A percentile compares a stretch with the other conserved stretches of the same genome.
These are phyloP conservation scores for Lotmaria passim DNA, from an alignment of 208 protist genomes.

Conservation along the genomic window DNA sequence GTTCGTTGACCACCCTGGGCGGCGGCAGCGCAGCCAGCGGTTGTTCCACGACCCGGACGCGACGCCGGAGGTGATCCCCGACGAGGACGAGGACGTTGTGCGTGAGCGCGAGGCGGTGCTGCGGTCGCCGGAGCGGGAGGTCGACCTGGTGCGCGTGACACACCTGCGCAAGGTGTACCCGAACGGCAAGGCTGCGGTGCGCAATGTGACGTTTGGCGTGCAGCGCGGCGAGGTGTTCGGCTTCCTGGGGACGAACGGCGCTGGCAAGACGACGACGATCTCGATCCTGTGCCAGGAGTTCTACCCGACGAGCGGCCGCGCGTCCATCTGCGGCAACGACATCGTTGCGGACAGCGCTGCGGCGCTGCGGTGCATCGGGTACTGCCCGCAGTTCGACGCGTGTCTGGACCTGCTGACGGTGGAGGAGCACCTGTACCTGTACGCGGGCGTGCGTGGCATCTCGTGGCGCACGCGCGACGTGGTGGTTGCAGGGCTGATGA, in stretches of 20 bases:
- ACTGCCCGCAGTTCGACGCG: conserved; percentile 97
- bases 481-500: too few relatives aligned
- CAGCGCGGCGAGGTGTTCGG: conserved; percentile 79
- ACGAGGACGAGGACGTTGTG: conserved; percentile 50
- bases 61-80: conserved; percentile 30
- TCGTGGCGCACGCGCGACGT: too few relatives aligned
- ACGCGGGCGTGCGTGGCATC: conserved; percentile 42
- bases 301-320: conserved; percentile 63
- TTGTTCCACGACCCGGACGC: conserved; percentile 43
- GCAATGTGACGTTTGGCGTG: conserved; percentile 75
- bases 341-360: conserved; percentile 39
- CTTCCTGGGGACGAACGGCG: too few relatives aligned
- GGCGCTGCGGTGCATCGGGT: conserved; percentile 82
- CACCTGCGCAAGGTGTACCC: conserved; percentile 69
- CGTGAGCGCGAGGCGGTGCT: conserved; percentile 38
- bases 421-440: conserved; percentile 87
- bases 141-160: conserved; percentile 59
- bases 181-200: conserved; percentile 73
- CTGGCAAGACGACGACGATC: conserved; percentile 90
- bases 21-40: conserved; percentile 40
- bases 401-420: conserved; percentile 92
- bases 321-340: conserved; percentile 47
- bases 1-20: conserved; percentile 54
- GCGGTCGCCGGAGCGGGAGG: conserved; percentile 11
- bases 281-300: conserved; percentile 82